Base-by-base conservation (phyloP, 2,329 filamentous ascomycete species). In the Lasiodiplodia theobromae region DNA sequence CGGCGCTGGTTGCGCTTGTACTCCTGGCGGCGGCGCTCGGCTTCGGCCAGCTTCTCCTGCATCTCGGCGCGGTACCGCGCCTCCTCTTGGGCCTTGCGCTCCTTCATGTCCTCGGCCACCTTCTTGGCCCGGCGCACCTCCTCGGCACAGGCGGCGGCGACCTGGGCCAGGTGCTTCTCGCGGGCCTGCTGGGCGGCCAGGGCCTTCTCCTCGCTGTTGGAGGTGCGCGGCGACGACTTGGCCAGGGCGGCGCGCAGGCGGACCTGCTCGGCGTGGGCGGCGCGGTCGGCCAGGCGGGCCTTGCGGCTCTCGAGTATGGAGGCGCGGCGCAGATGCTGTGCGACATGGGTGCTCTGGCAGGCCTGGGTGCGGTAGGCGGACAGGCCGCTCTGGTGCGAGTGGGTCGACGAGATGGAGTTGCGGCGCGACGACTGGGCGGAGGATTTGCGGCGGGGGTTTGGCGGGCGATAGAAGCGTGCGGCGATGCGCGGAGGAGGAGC, bases 71-170 rank as follows among this genome's bases (percentile, higher is more conserved):
- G 88, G 77, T 92, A 85, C 74, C 89, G 89, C 72, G 85, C 86
- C 68, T 92, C 86, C 71, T 94, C 91, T 68, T 90, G 89, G 75
- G 93, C 90, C 71, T 92, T 89, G 77, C 91, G 91, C 81, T 92
- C 91, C 79, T 93, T 94, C 83, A 92, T 93, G 69, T 87, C 89
- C 77, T 93, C 92, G 16, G 92, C 92, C n/a, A 94, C 86, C 63
- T 91, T 90, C 83, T 95, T 95, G 65, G 92, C 92, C 71, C 92
- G 87, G 76, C 91, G 89, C 18, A 96, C 92, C 77, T 96, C 92
- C 78, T 94, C 92, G 23, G 92, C 92, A 76, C 92, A 95, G 70
- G 88, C 86, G 60, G 92, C 91, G 4, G 92, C 91, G 53, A 95
- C 94, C 77, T 94, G 92, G 10, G 91, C 92, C 21, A 96, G 81